Base-by-base conservation (phyloP, 805 yeast species). In the Yarrowia deformans region DNA sequence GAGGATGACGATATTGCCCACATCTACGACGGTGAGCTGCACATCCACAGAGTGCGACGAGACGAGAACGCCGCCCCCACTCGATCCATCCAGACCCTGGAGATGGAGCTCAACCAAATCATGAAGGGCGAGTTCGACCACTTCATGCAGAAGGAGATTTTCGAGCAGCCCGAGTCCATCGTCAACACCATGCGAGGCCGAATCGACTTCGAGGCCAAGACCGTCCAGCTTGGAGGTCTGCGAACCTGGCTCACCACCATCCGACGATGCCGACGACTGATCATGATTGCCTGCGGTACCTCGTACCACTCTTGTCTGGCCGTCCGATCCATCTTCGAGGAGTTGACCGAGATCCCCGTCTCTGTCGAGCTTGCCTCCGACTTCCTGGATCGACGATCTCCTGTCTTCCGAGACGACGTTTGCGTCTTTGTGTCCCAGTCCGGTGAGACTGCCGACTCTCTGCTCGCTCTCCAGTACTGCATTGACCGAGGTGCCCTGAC, bases 181-280 rank as follows among this genome's bases (percentile, higher is more conserved):
- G 90, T 93, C 79, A 95, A 95, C 83, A 95, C 99, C 66, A 95
- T 95, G 99, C 90, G 99, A 84, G 99, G 99, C 77, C 91, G 99
- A 84, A 84, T 95, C 71, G 98, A 95, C 80, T 95, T 95, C 77
- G 93, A 88, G 55, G 88, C 88, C 78, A 84, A 84, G 74, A 83
- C 81, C 52, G 90, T 95, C 73, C 90, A 86, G 73, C 84, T 95
- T 71, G 99, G 99, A 77, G 99, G 99, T 49, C 84, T 95, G 76
- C 87, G 90, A 74, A 84, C 90, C 16, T 91, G 88, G 85, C 83
- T 95, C 72, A 88, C 95, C 37, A 90, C 95, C 56, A 91, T 95
- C 72, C 87, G 98, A 81, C 88, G 97, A 77, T 93, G 97, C 75
- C 88, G 98, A 81, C 88, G 99, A 81, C 85, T 95, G 75, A 91